Conservation (phyloP, 352 stramenopile genomes). For the Phytophthora sp. region DNA sequence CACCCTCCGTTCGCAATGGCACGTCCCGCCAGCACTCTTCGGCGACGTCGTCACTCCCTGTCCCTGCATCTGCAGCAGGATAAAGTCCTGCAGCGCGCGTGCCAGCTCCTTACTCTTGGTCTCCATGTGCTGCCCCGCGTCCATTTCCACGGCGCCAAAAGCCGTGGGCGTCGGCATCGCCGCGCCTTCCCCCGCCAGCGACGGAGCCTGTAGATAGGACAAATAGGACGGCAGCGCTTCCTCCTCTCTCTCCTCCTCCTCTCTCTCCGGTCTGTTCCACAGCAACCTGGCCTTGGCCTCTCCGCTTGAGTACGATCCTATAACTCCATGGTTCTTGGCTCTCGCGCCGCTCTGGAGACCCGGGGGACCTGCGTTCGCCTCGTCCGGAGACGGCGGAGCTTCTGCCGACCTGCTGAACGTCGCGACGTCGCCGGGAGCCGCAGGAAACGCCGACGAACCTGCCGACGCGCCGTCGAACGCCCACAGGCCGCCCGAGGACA, state of each 20-base stretch:
- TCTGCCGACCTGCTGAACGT: background rate
- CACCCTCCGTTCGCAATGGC: conserved; percentile 61
- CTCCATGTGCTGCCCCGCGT: conserved; percentile 29
- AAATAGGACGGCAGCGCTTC: conserved; percentile 75
- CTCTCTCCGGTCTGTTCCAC: conserved; percentile 61
- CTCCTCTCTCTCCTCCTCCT: conserved; percentile 76
- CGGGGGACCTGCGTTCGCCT: conserved; percentile 10
- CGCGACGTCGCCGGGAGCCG: background rate
- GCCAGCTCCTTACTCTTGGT: conserved; percentile 58
- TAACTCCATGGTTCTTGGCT: conserved; percentile 40
- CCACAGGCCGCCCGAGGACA: conserved; percentile 18
- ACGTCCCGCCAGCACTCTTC: conserved; percentile 4
- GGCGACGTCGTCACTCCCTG: conserved; percentile 5
- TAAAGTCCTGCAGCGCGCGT: conserved; percentile 57
- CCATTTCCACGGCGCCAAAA: background rate
- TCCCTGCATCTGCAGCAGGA: conserved; percentile 53
- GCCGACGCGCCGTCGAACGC: conserved; percentile 23
- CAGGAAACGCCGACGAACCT: conserved; percentile 6
- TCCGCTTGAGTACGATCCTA: conserved; percentile 40
- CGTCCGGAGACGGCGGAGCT: background rate
- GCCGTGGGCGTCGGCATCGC: background rate
- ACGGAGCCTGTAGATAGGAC: conserved; percentile 62
- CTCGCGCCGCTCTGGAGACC: conserved; percentile 4
- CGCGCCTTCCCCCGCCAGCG: conserved; percentile 10
- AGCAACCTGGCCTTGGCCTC: conserved; percentile 42